Conservation (phyloP, 73 alveolate species). For the Paraurostyla sp. region DNA sequence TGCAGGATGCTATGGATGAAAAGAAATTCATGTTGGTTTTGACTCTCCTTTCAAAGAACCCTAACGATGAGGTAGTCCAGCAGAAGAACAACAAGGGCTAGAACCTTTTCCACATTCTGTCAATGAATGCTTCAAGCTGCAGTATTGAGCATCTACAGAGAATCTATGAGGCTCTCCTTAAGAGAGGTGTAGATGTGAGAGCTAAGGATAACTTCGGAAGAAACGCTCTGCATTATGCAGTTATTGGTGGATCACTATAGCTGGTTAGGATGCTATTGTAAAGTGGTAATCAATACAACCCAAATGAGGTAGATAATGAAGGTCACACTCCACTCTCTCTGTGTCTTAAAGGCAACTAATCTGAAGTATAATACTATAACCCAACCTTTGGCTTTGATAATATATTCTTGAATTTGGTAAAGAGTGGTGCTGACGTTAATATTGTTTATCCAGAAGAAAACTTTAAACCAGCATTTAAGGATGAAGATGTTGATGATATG, state of each 20-base stretch:
- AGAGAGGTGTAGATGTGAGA: constrained; percentile 72
- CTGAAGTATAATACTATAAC: not conserved
- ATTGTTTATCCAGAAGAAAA: constrained; percentile 32
- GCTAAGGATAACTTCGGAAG: constrained; percentile 72
- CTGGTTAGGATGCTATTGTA: constrained; percentile 61
- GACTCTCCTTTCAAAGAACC: constrained; percentile 75
- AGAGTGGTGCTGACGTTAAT: constrained; percentile 60
- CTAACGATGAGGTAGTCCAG: constrained; percentile 67
- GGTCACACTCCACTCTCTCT: constrained; percentile 52
- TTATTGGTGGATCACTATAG: constrained; percentile 17
- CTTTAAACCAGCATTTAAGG: constrained; percentile 46
- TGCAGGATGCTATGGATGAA: constrained; percentile 86
- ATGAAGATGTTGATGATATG: constrained; percentile 8
- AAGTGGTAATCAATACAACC: constrained; percentile 40
- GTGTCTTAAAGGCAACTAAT: not conserved
- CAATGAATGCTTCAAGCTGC: constrained; percentile 70
- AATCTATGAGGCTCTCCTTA: constrained; percentile 59
- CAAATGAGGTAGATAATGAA: constrained; percentile 67
- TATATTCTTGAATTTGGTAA: not conserved
- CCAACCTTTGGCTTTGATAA: not conserved
- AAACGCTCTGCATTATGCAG: constrained; percentile 85
- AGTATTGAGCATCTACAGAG: not conserved
- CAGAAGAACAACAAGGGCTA: constrained; percentile 65
- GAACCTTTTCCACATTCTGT: constrained; percentile 80
- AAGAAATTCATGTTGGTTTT: constrained; percentile 74